A percentile compares a stretch with the other conserved stretches of the same genome.
These are phyloP conservation scores for Trametes maxima DNA, from an alignment of 768 basidiomycete species.

Conservation along the genomic window DNA sequence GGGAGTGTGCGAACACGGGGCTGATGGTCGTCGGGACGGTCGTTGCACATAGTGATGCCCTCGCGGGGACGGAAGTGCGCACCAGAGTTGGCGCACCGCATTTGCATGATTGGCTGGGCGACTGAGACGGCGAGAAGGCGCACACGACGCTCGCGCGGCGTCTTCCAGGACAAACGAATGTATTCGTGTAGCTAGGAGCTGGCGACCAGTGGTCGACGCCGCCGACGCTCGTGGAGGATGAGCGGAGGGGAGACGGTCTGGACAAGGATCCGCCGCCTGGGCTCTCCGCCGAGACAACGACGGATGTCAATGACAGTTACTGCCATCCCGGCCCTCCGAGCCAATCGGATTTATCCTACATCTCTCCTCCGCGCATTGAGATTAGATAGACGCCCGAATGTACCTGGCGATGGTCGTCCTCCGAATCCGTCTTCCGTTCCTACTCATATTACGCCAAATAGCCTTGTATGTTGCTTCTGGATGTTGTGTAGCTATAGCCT, in stretches of 20 bases:
- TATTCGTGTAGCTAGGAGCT: not conserved
- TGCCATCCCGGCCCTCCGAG: not conserved
- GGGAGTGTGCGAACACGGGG: conserved; percentile 4
- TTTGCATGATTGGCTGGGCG: not conserved
- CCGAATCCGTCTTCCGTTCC: no score
- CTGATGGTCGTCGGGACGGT: conserved; percentile 23
- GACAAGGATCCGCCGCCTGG: not conserved
- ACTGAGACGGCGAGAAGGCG: not conserved
- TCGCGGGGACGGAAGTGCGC: not conserved
- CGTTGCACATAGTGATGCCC: conserved; percentile 16
- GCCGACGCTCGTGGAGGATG: not conserved
- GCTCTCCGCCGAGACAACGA: not conserved
- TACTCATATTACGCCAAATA: no score
- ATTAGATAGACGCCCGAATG: conserved; percentile 2
- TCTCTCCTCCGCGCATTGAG: not conserved
- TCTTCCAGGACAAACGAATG: not conserved
- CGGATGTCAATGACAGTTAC: not conserved
- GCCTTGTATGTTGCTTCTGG: no score
- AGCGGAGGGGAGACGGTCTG: not conserved
- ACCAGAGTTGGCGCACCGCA: conserved; percentile 10
- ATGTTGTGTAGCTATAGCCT: no score
- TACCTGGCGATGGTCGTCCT: not conserved
- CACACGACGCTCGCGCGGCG: not conserved
- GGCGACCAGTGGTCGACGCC: not conserved
- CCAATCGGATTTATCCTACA: not conserved